Percentiles rank a stretch among this genome's conserved stretches.
phyloP scores from a whole-genome alignment of 1,284 basidiomycete genomes.

The Apiotrichum laibachii region DNA sequence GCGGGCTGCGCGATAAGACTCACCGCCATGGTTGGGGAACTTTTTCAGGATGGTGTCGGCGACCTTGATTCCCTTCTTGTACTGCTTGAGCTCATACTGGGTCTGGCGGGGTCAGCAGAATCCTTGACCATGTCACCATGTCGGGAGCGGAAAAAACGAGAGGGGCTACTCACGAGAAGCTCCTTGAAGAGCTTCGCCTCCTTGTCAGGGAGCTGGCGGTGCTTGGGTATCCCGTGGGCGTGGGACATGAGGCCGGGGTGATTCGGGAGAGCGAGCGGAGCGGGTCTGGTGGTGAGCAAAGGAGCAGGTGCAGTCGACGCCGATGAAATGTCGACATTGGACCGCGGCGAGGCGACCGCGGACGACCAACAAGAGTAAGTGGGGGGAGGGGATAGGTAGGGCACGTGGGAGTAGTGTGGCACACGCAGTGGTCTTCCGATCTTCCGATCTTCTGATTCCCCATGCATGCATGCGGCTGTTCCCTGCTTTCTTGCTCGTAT shows the following conservation, averaged over 20 bases:
- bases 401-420: too few relatives aligned
- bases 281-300: neutral
- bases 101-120: constrained; percentile 34
- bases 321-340: neutral
- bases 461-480: too few relatives aligned
- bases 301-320: too few relatives aligned
- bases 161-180: constrained; percentile 60
- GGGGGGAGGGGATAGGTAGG: too few relatives aligned
- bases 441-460: too few relatives aligned
- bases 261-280: constrained; percentile 1
- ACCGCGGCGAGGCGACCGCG: too few relatives aligned
- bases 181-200: constrained; percentile 85
- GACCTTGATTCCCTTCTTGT: constrained; percentile 86
- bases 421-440: too few relatives aligned
- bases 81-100: constrained; percentile 84
- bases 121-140: neutral
- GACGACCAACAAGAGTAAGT: neutral
- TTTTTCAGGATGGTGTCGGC: constrained; percentile 95
- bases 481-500: too few relatives aligned
- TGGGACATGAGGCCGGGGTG: constrained; percentile 15
- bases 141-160: constrained; percentile 4
- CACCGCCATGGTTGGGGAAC: constrained; percentile 92
- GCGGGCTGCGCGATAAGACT: constrained; percentile 24
- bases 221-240: constrained; percentile 36
- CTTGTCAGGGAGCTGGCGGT: constrained; percentile 66